Conservation (phyloP, 2,329 filamentous ascomycete genomes). For the Apiospora pterosperma region DNA sequence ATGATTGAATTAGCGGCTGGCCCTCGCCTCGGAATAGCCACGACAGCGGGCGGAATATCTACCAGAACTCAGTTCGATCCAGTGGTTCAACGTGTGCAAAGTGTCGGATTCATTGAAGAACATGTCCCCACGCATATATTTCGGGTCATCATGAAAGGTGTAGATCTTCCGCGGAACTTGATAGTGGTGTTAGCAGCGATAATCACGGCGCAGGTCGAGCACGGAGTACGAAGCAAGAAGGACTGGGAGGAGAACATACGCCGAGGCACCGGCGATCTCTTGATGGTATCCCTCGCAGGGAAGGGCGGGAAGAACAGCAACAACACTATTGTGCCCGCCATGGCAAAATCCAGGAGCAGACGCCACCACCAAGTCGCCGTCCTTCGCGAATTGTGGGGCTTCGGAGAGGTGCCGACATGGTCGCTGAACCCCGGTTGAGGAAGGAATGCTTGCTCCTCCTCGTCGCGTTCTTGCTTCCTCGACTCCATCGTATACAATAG, state of each 20-base stretch:
- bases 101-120: constrained; percentile 29
- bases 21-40: too few relatives aligned
- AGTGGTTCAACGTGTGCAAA: constrained; percentile 30
- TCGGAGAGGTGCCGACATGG: constrained; percentile 6
- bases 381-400: constrained; percentile 2
- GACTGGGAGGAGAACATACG: constrained; percentile 19
- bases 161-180: constrained; percentile 32
- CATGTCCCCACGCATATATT: constrained; percentile 31
- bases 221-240: background rate
- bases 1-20: background rate
- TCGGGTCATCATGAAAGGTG: constrained; percentile 27
- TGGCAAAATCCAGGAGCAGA: constrained; percentile 24
- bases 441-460: constrained; percentile 30
- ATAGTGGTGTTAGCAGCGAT: background rate
- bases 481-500: background rate
- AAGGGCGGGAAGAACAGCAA: constrained; percentile 18
- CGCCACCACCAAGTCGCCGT: constrained; percentile 20
- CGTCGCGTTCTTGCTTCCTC: constrained; percentile 18
- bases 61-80: constrained; percentile 32
- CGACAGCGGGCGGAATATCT: background rate
- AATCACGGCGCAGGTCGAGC: constrained; percentile 5
- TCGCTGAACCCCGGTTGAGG: constrained; percentile 3
- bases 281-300: constrained; percentile 12
- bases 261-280: constrained; percentile 26
- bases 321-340: constrained; percentile 24